These are phyloP conservation scores for Camellia sinensis DNA, from an alignment of 148 eudicot species.

Conservation along the genomic window DNA sequence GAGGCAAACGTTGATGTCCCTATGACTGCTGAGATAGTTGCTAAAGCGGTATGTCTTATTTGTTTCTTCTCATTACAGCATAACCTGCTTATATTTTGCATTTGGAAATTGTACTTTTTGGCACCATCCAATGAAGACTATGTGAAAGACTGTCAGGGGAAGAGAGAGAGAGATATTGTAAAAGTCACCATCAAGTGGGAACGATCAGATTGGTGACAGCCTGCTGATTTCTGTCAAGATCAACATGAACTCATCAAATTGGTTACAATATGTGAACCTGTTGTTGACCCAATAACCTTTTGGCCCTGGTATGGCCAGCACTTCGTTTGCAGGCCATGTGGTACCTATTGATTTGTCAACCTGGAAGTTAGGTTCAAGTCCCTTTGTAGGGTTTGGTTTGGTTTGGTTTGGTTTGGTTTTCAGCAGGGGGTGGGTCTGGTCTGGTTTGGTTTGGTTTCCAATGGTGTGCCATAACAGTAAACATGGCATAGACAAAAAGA, in stretches of 20 bases:
- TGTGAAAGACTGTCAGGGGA: too few species aligned
- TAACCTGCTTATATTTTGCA: neutral
- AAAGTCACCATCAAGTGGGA: too few species aligned
- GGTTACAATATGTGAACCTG: neutral
- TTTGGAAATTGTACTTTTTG: neutral
- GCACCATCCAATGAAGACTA: neutral
- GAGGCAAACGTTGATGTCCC: constrained; percentile 60
- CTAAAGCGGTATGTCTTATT: constrained; percentile 68
- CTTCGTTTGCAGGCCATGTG: too few species aligned
- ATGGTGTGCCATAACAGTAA: too few species aligned
- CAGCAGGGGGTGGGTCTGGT: too few species aligned
- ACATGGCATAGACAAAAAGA: too few species aligned
- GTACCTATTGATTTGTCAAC: neutral
- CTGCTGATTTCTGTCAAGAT: neutral
- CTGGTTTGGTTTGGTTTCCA: too few species aligned
- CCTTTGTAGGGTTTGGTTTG: neutral
- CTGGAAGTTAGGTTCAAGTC: neutral
- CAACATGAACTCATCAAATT: neutral
- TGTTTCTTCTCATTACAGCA: neutral
- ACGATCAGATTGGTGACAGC: too few species aligned
- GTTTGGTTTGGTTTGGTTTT: too few species aligned
- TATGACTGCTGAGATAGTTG: constrained; percentile 66
- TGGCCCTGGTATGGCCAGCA: too few species aligned
- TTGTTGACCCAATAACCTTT: neutral
- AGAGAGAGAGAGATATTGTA: too few species aligned